A percentile compares a stretch with the other conserved stretches of the same genome.
These are phyloP conservation scores for Coniosporium apollinis DNA, from an alignment of 495 filamentous ascomycete species.

Conservation along the genomic window DNA sequence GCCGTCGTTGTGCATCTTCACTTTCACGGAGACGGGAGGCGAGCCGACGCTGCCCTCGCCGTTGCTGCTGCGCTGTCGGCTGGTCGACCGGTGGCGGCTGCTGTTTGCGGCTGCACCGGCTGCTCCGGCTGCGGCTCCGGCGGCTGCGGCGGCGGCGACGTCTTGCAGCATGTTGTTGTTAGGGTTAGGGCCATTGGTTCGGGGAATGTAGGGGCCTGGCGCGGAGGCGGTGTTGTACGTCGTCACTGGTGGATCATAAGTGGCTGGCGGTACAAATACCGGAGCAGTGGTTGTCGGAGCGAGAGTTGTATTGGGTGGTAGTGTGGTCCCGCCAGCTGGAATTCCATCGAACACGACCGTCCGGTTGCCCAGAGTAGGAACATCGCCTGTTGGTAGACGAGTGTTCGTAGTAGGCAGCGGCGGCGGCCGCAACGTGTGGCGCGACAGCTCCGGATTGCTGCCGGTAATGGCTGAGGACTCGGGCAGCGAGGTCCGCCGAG, in stretches of 20 bases:
- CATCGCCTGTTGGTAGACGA: too few relatives aligned
- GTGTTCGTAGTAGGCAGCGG: conserved; percentile 13
- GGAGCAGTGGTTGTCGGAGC: too few relatives aligned
- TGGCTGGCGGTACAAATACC: too few relatives aligned
- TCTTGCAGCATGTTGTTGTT: background rate
- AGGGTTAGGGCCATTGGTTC: conserved; percentile 10
- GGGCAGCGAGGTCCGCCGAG: too few relatives aligned
- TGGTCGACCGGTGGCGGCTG: conserved; percentile 25
- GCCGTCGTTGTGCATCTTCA: conserved; percentile 66
- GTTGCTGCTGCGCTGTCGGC: conserved; percentile 20
- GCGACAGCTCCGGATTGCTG: conserved; percentile 16
- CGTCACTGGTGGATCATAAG: too few relatives aligned
- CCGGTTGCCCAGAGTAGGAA: too few relatives aligned
- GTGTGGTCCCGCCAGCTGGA: too few relatives aligned
- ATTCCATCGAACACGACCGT: too few relatives aligned
- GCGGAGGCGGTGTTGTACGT: too few relatives aligned
- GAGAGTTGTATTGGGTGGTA: too few relatives aligned
- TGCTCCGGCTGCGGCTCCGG: conserved; percentile 29
- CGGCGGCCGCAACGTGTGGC: conserved; percentile 12
- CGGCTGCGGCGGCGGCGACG: conserved; percentile 7
- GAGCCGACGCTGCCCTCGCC: conserved; percentile 29
- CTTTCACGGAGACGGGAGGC: conserved; percentile 59
- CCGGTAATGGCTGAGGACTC: conserved; percentile 19
- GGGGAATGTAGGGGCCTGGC: too few relatives aligned
- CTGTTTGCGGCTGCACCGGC: conserved; percentile 24